Conservation (phyloP, 768 basidiomycete genomes). For the Rhizopogon vesiculosus region DNA sequence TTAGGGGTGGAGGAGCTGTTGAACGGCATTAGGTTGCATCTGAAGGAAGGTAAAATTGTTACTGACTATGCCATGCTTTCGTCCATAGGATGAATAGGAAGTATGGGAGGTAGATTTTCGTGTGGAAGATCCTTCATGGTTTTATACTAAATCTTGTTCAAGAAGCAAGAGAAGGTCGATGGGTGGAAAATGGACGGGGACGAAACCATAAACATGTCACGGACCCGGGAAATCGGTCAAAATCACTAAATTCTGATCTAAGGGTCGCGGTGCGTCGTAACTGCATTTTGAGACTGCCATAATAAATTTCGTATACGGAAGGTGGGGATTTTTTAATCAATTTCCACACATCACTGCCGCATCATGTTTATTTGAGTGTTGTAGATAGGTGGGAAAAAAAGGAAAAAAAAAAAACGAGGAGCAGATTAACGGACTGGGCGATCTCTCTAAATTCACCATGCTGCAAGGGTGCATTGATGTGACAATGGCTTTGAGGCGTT, state of each 20-base stretch:
- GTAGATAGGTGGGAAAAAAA: constrained; percentile 16
- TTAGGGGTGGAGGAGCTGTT: constrained; percentile 33
- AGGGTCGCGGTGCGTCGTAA: constrained; percentile 59
- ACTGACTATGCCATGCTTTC: constrained; percentile 55
- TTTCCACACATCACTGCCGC: constrained; percentile 25
- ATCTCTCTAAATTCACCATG: not conserved
- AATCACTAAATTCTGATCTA: constrained; percentile 70
- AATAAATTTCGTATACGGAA: constrained; percentile 35
- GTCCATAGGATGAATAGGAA: constrained; percentile 36
- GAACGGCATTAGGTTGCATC: constrained; percentile 13
- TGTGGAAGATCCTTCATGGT: constrained; percentile 37
- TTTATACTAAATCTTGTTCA: constrained; percentile 43
- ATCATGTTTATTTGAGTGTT: constrained; percentile 20
- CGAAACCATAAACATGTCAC: constrained; percentile 31
- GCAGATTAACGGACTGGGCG: not conserved
- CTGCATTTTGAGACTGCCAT: constrained; percentile 36
- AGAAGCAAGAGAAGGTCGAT: constrained; percentile 27
- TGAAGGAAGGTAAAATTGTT: constrained; percentile 3
- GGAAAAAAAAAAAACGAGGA: not conserved
- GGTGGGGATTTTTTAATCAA: constrained; percentile 43
- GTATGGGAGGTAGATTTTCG: constrained; percentile 33
- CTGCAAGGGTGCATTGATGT: not conserved
- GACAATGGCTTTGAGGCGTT: not conserved
- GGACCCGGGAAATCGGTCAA: constrained; percentile 37
- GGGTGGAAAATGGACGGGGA: constrained; percentile 35